Base-by-base conservation (phyloP, 2,329 filamentous ascomycete genomes). In the Alternaria burnsii region DNA sequence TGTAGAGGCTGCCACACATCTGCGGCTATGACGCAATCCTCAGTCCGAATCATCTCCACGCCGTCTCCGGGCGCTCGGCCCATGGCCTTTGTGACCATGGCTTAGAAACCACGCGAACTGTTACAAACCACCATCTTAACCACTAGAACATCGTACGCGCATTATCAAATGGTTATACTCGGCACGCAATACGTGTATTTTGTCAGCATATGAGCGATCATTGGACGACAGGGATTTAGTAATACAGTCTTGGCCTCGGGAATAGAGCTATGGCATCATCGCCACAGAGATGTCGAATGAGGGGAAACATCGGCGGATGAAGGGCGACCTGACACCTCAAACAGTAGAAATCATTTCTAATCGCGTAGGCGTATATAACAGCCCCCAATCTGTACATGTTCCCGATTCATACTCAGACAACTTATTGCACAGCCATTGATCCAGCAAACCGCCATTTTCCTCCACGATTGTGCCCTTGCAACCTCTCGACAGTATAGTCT, bases 181-280 rank as follows among this genome's bases (percentile, higher is more conserved):
- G 69, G 65, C 70, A 73, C 71, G 70, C 63, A 71, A 76, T 75
- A 6, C 3, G 6, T 7, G 11, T 40, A 57, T 71, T 71, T 74
- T 72, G 73, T 76, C 67, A 73, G 69, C 71, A 36, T 20, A 36
- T 14, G 3, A 1, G 11, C 20, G 51, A 16, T 67, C 51, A 70
- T 72, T 71, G 68, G 67, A 42, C 40, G 55, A 11, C 36, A 10
- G 5, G 34, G 24, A 72, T 11, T 76, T 74, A 72, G 42, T 71
- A 76, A 76, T 65, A 64, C 68, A 68, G 63, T 41, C 11, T 30
- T 67, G 67, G 67, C 51, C 68, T 65, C 63, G 66, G 68, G 54
- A 70, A 73, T 75, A 73, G 61, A 42, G 61, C 57, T 54, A 77
- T 76, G 72, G 69, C 71, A 73, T 75, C 73, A 78, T 76, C 56